phyloP scores from a whole-genome alignment of 2,329 filamentous ascomycete species.

The Xylariaceae sp. region DNA sequence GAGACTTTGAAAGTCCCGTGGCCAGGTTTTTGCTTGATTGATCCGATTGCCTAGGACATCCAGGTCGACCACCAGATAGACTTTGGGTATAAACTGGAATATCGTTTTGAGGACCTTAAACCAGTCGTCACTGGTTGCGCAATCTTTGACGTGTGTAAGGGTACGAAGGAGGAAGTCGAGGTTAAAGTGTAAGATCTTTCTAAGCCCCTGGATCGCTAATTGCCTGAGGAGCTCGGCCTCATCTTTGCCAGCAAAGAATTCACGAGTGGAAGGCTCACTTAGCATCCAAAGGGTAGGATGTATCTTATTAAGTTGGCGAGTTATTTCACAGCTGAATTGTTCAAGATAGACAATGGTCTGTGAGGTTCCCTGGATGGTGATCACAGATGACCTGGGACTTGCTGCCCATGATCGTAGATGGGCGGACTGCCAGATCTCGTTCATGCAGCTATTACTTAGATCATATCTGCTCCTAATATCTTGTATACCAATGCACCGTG shows the following conservation, averaged over 20 bases:
- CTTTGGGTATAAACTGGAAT: conserved; percentile 2
- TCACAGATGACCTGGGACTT: not conserved
- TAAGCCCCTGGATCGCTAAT: conserved; percentile 3
- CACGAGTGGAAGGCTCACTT: conserved; percentile 3
- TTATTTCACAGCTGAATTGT: conserved; percentile 4
- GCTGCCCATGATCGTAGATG: conserved; percentile 3
- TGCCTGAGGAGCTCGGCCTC: conserved; percentile 3
- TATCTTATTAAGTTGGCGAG: conserved; percentile 1
- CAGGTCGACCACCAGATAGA: not conserved
- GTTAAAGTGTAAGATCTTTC: not conserved
- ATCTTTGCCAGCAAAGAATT: conserved; percentile 1
- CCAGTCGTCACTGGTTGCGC: conserved; percentile 1
- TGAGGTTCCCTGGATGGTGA: conserved; percentile 3
- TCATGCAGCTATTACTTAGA: not conserved
- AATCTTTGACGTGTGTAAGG: not conserved
- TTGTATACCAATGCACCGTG: not conserved
- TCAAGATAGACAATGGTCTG: conserved; percentile 2
- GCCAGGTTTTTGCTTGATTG: conserved; percentile 4
- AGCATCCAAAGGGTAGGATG: conserved; percentile 7
- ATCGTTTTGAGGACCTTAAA: not conserved
- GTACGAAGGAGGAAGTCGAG: not conserved
- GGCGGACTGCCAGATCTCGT: conserved; percentile 3
- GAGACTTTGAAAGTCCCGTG: not conserved
- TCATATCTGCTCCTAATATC: not conserved
- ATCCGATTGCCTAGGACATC: not conserved